Evolutionary conservation across 2,329 filamentous ascomycete species (phyloP).

Genomic region (Verticillium alfalfae): DNA sequence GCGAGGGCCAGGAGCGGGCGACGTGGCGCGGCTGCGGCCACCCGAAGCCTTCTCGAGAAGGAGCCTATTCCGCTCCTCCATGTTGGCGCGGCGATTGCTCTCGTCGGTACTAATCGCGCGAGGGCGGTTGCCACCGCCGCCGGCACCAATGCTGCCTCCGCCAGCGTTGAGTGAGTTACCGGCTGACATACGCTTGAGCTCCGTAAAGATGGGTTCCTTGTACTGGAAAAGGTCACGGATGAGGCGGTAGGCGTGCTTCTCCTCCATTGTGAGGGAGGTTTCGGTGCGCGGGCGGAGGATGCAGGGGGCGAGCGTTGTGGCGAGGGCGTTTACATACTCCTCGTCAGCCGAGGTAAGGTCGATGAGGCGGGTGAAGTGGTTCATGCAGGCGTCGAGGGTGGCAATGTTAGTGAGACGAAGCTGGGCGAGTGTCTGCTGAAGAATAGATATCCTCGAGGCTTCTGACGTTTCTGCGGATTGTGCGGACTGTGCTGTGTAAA

Average conservation of each 20-base stretch:
- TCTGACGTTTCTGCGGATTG: constrained; percentile 62
- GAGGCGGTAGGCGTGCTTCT: constrained; percentile 86
- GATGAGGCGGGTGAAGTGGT: constrained; percentile 94
- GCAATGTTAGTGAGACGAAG: constrained; percentile 95
- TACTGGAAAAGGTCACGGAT: constrained; percentile 88
- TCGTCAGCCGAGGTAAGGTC: constrained; percentile 96
- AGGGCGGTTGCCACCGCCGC: constrained; percentile 45
- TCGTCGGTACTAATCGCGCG: constrained; percentile 93
- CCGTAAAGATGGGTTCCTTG: constrained; percentile 92
- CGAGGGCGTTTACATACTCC: constrained; percentile 69
- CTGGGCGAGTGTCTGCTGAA: constrained; percentile 93
- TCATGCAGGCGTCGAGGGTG: constrained; percentile 96
- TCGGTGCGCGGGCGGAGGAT: constrained; percentile 83
- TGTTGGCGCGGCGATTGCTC: constrained; percentile 86
- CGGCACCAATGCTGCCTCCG: constrained; percentile 21
- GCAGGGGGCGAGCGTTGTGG: constrained; percentile 69
- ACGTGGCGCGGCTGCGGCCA: constrained; percentile 66
- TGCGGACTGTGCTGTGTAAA: constrained; percentile 61
- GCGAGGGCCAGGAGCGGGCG: constrained; percentile 57
- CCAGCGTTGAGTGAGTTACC: constrained; percentile 51
- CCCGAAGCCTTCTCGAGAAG: constrained; percentile 63
- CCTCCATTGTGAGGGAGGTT: constrained; percentile 88
- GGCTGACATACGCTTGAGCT: constrained; percentile 83
- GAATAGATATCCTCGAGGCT: constrained; percentile 75
- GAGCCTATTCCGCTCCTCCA: constrained; percentile 87